Base-by-base conservation (phyloP, 805 yeast genomes). In the Spathaspora arborariae region DNA sequence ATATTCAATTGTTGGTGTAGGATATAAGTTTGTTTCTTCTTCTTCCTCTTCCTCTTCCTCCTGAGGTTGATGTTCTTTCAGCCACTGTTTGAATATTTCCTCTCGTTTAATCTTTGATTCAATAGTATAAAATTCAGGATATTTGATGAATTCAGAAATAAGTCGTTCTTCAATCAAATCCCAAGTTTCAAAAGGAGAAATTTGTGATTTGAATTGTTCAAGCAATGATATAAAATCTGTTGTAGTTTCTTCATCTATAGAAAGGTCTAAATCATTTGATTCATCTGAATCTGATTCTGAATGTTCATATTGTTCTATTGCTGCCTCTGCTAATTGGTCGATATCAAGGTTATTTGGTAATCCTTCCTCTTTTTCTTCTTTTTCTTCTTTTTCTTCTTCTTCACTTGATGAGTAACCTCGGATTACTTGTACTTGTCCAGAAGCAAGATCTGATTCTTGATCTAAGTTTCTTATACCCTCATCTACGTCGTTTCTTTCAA, bases 161-260 rank as follows among this genome's bases (percentile, higher is more conserved):
- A 67, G 50, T 18, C 66, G 68, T 41, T 69, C 75, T 48, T 69
- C 72, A 0, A 70, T 59, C 20, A 72, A 42, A 42, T 56, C 58
- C 72, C 75, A 72, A 3, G 73, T 64, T 37, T 69, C 68, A 51
- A 58, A 68, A 18, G 57, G 35, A 5, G 71, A 64, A 16, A 71
- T 65, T 26, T 49, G 46, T 16, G 54, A 45, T 41, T 55, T 47
- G 43, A 56, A 55, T 16, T 39, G 40, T 30, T 69, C 63, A 5
- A 72, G 55, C 11, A 71, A 55, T 1, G 24, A 39, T 5, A 47
- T 47, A 52, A 70, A 70, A 30, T 38, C 41, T 13, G 35, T 7
- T 20, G 40, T 10, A 2, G 10, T 10, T 16, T 51, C 52, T 6
- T 46, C 54, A n/a, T 52, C 60, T 1, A 48, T 16, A 13, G 47